These are phyloP conservation scores for Asterophora lycoperdoides DNA, from an alignment of 768 basidiomycete species.

Conservation along the genomic window DNA sequence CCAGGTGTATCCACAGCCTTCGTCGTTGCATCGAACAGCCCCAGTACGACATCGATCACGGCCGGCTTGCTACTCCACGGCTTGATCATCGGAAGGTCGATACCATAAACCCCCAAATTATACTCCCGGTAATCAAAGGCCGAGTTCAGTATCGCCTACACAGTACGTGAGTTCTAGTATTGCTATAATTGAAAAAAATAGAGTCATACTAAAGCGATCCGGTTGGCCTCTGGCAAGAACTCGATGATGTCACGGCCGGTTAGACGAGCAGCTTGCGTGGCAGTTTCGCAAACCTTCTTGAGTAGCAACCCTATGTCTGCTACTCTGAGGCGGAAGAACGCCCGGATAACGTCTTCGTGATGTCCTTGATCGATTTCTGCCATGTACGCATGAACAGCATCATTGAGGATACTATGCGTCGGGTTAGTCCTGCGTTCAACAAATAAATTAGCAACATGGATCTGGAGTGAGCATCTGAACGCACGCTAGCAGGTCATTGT, in stretches of 20 bases:
- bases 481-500: conserved; percentile 65
- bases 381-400: conserved; percentile 70
- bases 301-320: conserved; percentile 64
- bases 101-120: conserved; percentile 71
- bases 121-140: conserved; percentile 73
- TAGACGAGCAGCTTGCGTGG: conserved; percentile 39
- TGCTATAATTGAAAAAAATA: too few relatives aligned
- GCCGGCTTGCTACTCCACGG: conserved; percentile 80
- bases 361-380: conserved; percentile 46
- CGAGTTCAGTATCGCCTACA: conserved; percentile 66
- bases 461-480: neutral
- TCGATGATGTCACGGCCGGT: conserved; percentile 39
- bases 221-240: conserved; percentile 63
- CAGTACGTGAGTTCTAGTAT: too few relatives aligned
- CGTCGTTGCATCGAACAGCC: conserved; percentile 67
- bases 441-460: neutral
- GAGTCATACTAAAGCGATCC: conserved; percentile 56
- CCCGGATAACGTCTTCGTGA: conserved; percentile 74
- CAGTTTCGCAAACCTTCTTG: conserved; percentile 51
- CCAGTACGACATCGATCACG: conserved; percentile 63
- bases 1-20: conserved; percentile 39
- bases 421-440: conserved; percentile 42
- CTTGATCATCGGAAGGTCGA: conserved; percentile 62
- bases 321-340: conserved; percentile 76
- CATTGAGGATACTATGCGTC: conserved; percentile 61